Evolutionary conservation across 192 early-diverging fungal species (phyloP).

Genomic region (Entrophospora sp.): DNA sequence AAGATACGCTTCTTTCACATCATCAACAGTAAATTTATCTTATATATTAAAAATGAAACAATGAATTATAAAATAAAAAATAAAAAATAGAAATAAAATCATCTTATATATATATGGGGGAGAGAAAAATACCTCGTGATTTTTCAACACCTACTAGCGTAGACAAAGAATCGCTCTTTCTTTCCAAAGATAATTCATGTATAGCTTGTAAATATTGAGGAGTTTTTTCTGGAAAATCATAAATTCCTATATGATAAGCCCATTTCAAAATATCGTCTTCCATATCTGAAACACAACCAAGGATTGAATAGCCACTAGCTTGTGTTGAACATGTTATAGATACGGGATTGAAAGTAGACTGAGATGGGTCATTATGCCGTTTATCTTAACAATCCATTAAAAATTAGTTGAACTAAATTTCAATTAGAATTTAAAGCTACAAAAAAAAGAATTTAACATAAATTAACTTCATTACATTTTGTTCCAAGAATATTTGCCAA

Average conservation of each 20-base stretch:
- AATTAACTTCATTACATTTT: too few relatives aligned
- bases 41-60: neutral
- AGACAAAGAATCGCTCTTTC: neutral
- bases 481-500: conserved; percentile 6
- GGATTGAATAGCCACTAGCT: neutral
- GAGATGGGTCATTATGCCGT: neutral
- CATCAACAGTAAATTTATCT: neutral
- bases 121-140: neutral
- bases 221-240: neutral
- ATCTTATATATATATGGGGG: neutral
- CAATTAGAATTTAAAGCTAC: too few relatives aligned
- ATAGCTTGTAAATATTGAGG: conserved; percentile 8
- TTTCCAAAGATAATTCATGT: neutral
- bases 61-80: neutral
- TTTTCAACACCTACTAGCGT: neutral
- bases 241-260: neutral
- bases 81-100: neutral
- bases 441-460: too few relatives aligned
- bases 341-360: neutral
- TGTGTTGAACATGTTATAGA: neutral
- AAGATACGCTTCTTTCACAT: neutral
- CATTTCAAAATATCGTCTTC: neutral
- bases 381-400: conserved; percentile 4
- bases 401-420: too few relatives aligned
- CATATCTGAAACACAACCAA: conserved; percentile 11